A percentile compares a stretch with the other conserved stretches of the same genome.
Evolutionary conservation across 108 stramenopile genomes (phyloP).

Genomic region (Skeletonema menzelii): DNA sequence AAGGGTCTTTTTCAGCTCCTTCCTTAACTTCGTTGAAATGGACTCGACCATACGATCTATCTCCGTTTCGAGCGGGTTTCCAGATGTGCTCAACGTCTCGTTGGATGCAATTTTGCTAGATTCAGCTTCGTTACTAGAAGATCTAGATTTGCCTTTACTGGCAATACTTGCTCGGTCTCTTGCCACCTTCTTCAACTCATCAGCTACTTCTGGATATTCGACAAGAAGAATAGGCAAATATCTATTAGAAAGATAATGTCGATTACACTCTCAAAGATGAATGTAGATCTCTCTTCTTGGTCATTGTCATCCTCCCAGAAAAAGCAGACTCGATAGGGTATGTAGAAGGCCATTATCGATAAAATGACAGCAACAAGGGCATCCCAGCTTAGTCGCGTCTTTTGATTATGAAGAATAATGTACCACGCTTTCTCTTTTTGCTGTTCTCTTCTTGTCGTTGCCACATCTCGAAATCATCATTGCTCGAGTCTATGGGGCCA

Average conservation of each 20-base stretch:
- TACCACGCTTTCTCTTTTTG: constrained; percentile 10
- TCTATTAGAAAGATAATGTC: constrained; percentile 36
- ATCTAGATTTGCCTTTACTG: constrained; percentile 2
- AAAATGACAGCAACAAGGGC: constrained; percentile 13
- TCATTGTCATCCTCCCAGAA: constrained; percentile 31
- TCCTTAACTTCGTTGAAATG: constrained; percentile 7
- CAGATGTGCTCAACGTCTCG: not conserved
- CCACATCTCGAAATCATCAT: not conserved
- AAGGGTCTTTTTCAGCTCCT: not conserved
- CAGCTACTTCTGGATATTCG: constrained; percentile 44
- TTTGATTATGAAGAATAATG: constrained; percentile 26
- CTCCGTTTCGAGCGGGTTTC: not conserved
- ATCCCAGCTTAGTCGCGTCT: constrained; percentile 33
- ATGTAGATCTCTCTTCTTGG: not conserved
- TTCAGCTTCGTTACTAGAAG: not conserved
- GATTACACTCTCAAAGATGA: constrained; percentile 14
- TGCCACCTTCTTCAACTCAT: constrained; percentile 42
- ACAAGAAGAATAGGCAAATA: constrained; percentile 27
- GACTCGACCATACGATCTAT: constrained; percentile 10
- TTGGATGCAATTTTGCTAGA: not conserved
- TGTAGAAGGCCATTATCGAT: constrained; percentile 26
- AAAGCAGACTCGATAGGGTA: constrained; percentile 41
- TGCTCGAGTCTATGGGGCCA: not conserved
- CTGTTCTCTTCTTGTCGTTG: not conserved
- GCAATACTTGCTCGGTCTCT: constrained; percentile 19